Base-by-base conservation (phyloP, 1,139 yeast species). In the Taphrina sp. region DNA sequence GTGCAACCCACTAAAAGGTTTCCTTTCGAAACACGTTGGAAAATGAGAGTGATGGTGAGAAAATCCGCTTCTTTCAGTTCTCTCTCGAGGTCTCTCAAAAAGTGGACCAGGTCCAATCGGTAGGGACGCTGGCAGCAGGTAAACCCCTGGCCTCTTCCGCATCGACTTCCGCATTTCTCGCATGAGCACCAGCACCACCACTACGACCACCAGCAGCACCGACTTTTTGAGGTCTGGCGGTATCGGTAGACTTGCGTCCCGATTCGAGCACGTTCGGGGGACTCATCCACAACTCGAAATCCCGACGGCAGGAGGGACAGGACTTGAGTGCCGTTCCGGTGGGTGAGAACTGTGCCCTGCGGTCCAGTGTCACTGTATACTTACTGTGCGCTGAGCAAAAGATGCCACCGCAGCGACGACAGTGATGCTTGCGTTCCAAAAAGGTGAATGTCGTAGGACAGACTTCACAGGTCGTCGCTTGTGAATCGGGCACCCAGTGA, bases 381-480 rank as follows among this genome's bases (percentile, higher is more conserved):
- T 35, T 37, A 38, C 46, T 38, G 31, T 49, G 54, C 39, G 45
- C 54, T n/a, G 45, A 37, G 22, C 54, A 49, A 24, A 49, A 49
- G 33, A 38, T 38, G 19, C 37, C 37, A 14, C 54, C 54, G 36
- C 54, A 49, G 10, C 46, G 38, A 16, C 54, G 54, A 49, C 54
- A 49, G 37, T 49, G 54, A 29, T 49, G 54, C 22, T 39, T 49
- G 22, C 54, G 37, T 16, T 38, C 46, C 7, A 49, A 39, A 65
- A 85, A 81, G 49, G 85, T 80, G 69, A 85, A 79, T 57, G 77
- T 67, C 69, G 77, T 77, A 58, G 75, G 45, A 34, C 63, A 61
- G 54, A 43, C 57, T 42, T 37, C 60, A 52, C 58, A 61, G 59
- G 26, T 57, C 29, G 33, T 46, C 47, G 29, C 51, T 35, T 49